A percentile compares a stretch with the other conserved stretches of the same genome.
Evolutionary conservation across 2,329 filamentous ascomycete species (phyloP).

Genomic region (Aureobasidium pullulans): DNA sequence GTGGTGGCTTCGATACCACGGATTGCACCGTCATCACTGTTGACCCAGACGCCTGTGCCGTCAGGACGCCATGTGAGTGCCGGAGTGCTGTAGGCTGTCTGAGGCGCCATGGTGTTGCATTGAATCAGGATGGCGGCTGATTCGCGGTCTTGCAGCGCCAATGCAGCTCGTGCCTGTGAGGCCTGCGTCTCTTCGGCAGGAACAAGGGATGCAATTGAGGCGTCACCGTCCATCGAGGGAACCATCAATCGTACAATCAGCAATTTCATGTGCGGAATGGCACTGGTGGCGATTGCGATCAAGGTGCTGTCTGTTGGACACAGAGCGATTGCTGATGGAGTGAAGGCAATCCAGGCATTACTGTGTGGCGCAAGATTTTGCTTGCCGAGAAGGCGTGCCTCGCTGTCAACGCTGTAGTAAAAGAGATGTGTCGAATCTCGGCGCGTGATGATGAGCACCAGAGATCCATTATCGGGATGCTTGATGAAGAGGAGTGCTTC

Average conservation of each 20-base stretch:
- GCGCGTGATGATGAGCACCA: conserved; percentile 47
- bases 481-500: conserved; percentile 49
- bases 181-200: conserved; percentile 22
- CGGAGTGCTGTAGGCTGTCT: conserved; percentile 57
- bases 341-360: conserved; percentile 58
- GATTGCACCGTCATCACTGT: conserved; percentile 56
- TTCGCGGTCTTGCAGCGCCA: conserved; percentile 49
- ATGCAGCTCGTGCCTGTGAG: conserved; percentile 45
- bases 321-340: conserved; percentile 49
- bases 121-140: conserved; percentile 54
- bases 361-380: conserved; percentile 56
- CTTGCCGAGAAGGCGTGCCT: conserved; percentile 41
- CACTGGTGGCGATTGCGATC: conserved; percentile 53
- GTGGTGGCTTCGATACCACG: conserved; percentile 52
- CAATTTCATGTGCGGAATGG: conserved; percentile 48
- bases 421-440: conserved; percentile 53
- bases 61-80: conserved; percentile 55
- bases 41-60: conserved; percentile 51
- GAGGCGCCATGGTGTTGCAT: conserved; percentile 53
- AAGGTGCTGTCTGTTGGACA: conserved; percentile 49
- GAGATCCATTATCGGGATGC: conserved; percentile 40
- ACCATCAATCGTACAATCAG: conserved; percentile 11
- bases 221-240: background rate
- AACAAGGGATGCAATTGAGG: conserved; percentile 18
- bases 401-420: conserved; percentile 41